Percentiles rank a stretch among this genome's conserved stretches.
Evolutionary conservation across 345 rosid genomes (phyloP).

Genomic region (Boechera retrofracta): DNA sequence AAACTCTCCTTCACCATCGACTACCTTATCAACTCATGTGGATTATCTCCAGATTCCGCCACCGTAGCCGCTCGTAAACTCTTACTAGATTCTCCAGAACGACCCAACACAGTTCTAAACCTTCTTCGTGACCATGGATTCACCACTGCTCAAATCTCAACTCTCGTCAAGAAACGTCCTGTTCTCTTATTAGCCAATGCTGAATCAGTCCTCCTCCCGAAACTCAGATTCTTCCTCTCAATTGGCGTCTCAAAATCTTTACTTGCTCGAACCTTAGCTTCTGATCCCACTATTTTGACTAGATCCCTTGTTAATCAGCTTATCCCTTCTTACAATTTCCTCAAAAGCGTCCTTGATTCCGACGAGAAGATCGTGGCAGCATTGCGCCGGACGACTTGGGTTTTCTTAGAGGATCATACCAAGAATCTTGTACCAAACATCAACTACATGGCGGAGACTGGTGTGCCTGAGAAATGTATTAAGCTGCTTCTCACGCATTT

Average conservation of each 20-base stretch:
- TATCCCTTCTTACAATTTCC: constrained; percentile 50
- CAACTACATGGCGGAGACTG: constrained; percentile 41
- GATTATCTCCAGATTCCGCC: constrained; percentile 52
- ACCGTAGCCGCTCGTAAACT: constrained; percentile 41
- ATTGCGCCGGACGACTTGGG: constrained; percentile 50
- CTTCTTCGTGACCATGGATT: constrained; percentile 52
- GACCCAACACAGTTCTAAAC: constrained; percentile 47
- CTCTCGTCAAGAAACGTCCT: constrained; percentile 49
- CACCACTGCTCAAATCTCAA: constrained; percentile 46
- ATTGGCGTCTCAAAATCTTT: constrained; percentile 48
- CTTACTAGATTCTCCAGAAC: constrained; percentile 39
- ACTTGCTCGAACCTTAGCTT: constrained; percentile 42
- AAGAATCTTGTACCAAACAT: constrained; percentile 56
- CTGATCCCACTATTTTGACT: constrained; percentile 45
- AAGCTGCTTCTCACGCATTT: constrained; percentile 54
- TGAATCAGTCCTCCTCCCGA: constrained; percentile 48
- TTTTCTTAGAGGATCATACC: constrained; percentile 49
- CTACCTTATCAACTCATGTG: constrained; percentile 55
- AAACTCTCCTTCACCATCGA: constrained; percentile 43
- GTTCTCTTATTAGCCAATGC: constrained; percentile 43
- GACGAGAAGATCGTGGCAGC: constrained; percentile 49
- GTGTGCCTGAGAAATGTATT: constrained; percentile 50
- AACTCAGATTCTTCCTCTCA: constrained; percentile 49
- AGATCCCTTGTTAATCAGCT: constrained; percentile 50
- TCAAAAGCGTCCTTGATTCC: constrained; percentile 45